Conservation (phyloP, 495 filamentous ascomycete species). For the Penicillium angulare region DNA sequence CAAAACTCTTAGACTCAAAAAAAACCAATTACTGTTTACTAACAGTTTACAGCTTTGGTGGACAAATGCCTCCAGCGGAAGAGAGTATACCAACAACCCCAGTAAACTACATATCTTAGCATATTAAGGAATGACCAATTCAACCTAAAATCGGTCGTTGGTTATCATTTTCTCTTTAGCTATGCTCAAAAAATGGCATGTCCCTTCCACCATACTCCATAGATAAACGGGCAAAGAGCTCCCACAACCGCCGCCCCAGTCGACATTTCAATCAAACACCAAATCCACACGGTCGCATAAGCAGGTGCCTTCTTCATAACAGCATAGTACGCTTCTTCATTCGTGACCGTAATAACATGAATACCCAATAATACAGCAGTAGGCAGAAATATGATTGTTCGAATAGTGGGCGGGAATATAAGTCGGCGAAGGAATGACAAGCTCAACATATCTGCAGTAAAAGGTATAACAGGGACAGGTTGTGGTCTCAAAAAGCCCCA, state of each 20-base stretch:
- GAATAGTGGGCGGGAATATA: slow-evolving; percentile 34
- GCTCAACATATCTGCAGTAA: slow-evolving; percentile 29
- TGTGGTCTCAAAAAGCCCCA: slow-evolving; percentile 13
- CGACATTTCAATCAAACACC: slow-evolving; percentile 87
- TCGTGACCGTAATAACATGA: slow-evolving; percentile 79
- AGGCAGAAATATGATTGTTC: slow-evolving; percentile 39
- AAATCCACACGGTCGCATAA: slow-evolving; percentile 90
- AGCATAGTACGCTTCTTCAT: slow-evolving; percentile 73
- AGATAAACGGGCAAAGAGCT: slow-evolving; percentile 54
- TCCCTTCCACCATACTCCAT: slow-evolving; percentile 65
- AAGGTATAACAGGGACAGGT: slow-evolving; percentile 27
- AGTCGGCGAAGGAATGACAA: slow-evolving; percentile 31
- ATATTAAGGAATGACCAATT: too few species aligned
- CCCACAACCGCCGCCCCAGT: slow-evolving; percentile 60
- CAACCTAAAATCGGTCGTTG: too few species aligned
- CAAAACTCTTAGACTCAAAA: too few species aligned
- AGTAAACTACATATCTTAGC: too few species aligned
- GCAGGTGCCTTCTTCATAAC: slow-evolving; percentile 91
- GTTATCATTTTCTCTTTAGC: not conserved
- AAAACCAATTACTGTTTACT: too few species aligned
- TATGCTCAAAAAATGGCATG: slow-evolving; percentile 52
- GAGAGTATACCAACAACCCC: too few species aligned
- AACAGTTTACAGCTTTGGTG: too few species aligned
- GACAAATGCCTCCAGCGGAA: too few species aligned
- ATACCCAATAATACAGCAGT: slow-evolving; percentile 66